Evolutionary conservation across 2,329 filamentous ascomycete genomes (phyloP), one percentile per base, ranked within the genome.

Genomic region (Epichloe brachyelytri): DNA sequence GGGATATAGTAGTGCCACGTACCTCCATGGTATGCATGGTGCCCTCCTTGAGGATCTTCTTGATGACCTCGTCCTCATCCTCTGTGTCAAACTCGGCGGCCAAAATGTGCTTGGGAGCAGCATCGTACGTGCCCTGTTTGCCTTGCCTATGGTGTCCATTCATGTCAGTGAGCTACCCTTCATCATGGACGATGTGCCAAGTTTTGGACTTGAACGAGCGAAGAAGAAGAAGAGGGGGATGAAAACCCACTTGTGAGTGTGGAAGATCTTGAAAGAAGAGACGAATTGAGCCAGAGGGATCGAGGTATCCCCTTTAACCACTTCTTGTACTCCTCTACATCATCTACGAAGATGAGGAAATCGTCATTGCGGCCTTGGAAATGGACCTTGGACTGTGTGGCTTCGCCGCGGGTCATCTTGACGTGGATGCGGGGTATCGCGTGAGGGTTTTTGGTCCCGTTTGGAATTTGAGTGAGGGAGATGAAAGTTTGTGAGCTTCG

Each of bases 61-160:
- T 80, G 63, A 97, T 84, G 53, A 85, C 83, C 0, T 91, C 86
- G 7, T 96, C 90, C 22, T 88, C 83, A 50, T 82, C 75, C 59
- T 76, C 71, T 14, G 88, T 91, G 59, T 87, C 88, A 60, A 98
- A 98, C 71, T 97, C 90, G 58, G 82, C 85, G 63, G 93, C 83
- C 4, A 98, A 76, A 45, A 75, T 75, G 43, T 74, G 70, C 58
- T 94, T 86, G 59, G 87, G 85, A 8, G 90, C 89, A 10, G 73
- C 71, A 63, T 96, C 86, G 43, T 86, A 73, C 53, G 82, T 78
- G 51, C 91, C 91, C 67, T 95, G 88, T 43, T 79, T 80, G 57
- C 91, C 91, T 67, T 95, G 89, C 68, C 89, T 95, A 53, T 54
- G 3, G 26, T 7, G 22, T 26, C 26, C 26, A 3, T 26, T 30